Evolutionary conservation across 768 basidiomycete species (phyloP), one percentile per base, ranked within the genome.

Genomic region (Ephemerocybe angulata): DNA sequence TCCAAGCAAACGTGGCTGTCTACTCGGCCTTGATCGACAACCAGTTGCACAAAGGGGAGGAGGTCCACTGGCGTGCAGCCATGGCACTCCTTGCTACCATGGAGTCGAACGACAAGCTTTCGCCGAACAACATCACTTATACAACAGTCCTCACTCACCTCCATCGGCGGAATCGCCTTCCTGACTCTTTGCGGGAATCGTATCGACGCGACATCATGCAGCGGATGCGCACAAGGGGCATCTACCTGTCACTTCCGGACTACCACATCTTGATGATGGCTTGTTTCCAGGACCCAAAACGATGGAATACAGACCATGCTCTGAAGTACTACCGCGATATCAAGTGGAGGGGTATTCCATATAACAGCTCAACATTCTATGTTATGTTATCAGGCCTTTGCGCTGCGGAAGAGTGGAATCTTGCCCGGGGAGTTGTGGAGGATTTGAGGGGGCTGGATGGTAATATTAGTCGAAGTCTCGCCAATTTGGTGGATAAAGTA

Each of bases 121-220:
- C 67, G 43, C 87, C 91, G 1, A 95, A 88, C 64, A 83, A 84
- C 56, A 78, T 93, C 58, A 93, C 91, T 27, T 98, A 93, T 70
- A 94, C 93, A 0, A 76, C 84, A 1, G 74, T 97, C 47, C 75
- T 97, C 46, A 74, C 85, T 7, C 88, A 86, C 3, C 75, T 95
- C 59, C 81, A 89, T 64, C 80, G 85, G 27, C 81, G 79, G 15
- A 61, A 70, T 8, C 82, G 84, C 76, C 62, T 81, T 52, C 67
- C 80, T 22, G 59, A 73, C 4, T 60, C 70, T 27, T 68, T 76
- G 38, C 74, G 76, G 15, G 72, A 80, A 48, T 72, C 78, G 57
- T 79, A 77, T 61, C 76, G 72, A 54, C 66, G 68, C 22, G 73
- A 78, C 29, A 77, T 93, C 55, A 67, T 83, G 42, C 67, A 67